Percentiles rank a stretch among this genome's conserved stretches.
Conservation (phyloP, 2,329 filamentous ascomycete species). For the Emmonsiellopsis sp. region DNA sequence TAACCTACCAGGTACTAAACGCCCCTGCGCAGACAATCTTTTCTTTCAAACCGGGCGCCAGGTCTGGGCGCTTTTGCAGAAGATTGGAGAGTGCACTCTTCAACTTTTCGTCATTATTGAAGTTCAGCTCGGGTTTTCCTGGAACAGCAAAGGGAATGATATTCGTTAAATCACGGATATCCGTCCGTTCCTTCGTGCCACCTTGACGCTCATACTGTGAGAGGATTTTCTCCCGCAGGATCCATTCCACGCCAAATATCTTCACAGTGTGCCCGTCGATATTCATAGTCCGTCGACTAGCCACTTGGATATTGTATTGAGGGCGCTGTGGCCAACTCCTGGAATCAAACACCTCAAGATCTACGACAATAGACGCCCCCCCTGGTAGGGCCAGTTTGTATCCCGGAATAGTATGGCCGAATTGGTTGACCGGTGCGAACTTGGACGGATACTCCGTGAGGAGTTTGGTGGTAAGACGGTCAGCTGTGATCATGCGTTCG, state of each 20-base stretch:
- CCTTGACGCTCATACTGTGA: slow-evolving; percentile 14
- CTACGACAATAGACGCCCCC: slow-evolving; percentile 2
- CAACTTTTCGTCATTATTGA: slow-evolving; percentile 3
- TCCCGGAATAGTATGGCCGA: slow-evolving; percentile 8
- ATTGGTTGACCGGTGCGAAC: slow-evolving; percentile 8
- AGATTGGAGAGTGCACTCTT: not conserved
- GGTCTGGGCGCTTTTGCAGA: not conserved
- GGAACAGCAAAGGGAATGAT: slow-evolving; percentile 6
- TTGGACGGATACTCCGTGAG: slow-evolving; percentile 7
- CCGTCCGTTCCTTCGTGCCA: slow-evolving; percentile 9
- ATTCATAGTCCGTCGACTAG: slow-evolving; percentile 6
- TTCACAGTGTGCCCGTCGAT: slow-evolving; percentile 11
- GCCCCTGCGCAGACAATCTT: too few species aligned
- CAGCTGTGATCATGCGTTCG: slow-evolving; percentile 9
- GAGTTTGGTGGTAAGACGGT: slow-evolving; percentile 6
- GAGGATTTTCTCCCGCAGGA: slow-evolving; percentile 15
- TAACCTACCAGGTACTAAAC: too few species aligned
- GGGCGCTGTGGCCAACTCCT: slow-evolving; percentile 13
- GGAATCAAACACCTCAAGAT: slow-evolving; percentile 10
- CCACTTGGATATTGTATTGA: slow-evolving; percentile 11
- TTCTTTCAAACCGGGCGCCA: too few species aligned
- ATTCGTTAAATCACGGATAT: slow-evolving; percentile 10
- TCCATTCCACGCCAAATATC: slow-evolving; percentile 13
- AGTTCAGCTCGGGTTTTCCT: slow-evolving; percentile 14
- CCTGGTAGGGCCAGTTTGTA: slow-evolving; percentile 6